Evolutionary conservation across 192 early-diverging fungal genomes (phyloP), one percentile per base, ranked within the genome.

Genomic region (Mortierella antarctica): DNA sequence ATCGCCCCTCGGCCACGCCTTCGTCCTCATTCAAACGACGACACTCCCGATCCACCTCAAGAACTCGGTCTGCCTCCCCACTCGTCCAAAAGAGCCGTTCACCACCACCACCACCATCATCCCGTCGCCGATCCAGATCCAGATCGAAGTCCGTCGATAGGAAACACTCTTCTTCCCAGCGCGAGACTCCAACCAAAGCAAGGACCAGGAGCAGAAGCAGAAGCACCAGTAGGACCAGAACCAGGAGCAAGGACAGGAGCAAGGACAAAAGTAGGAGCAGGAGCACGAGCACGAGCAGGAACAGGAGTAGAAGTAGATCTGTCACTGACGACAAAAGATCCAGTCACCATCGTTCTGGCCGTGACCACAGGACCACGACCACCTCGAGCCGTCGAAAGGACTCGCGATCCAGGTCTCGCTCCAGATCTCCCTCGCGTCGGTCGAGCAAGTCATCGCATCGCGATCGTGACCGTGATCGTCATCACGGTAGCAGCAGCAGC

Each of bases 401-500:
- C 11, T 65, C 71, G 70, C 23, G 48, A 5, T 68, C 63, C 1
- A 62, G 58, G 57, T 68, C 73, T 6, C 58, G 63, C 5, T 78
- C 75, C 17, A 64, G 69, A 21, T 71, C 69, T 1, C 74, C 74
- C 13, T 76, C 74, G 6, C 66, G 67, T 5, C 60, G 55, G 5
- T 70, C 67, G 7, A 71, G 67, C 50, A 56, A 52, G 18, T 65
- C 62, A 42, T 46, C 50, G 20, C 52, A 49, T 48, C 40, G 12
- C 44, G 44, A 20, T 31, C 48, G 49, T n/a, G 45, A 49, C 39
- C 40, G 12, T 18, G 44, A 20, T 31, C 48, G 49, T n/a, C 71
- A 62, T n/a, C 57, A 58, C 12, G 40, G 52, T 49, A 13, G 39
- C 47, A 56, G 23, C 18, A 42, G 61, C 44, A 42, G 60, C 8